phyloP scores from a whole-genome alignment of 345 rosid species.

The Eucalyptus viminalis region DNA sequence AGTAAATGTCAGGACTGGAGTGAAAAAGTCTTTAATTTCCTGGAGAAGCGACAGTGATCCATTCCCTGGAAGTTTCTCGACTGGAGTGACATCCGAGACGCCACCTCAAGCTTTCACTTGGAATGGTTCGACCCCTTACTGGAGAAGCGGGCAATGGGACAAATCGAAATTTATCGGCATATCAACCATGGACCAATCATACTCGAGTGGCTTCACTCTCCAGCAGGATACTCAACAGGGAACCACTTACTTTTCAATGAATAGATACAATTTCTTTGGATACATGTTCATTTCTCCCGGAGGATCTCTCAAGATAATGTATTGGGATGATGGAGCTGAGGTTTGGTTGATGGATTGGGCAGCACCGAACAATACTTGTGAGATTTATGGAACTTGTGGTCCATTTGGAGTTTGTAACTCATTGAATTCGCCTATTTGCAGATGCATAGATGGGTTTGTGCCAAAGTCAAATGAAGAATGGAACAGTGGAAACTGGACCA shows the following conservation, averaged over 20 bases:
- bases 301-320: too few relatives aligned
- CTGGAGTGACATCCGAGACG: not conserved
- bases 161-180: not conserved
- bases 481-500: too few relatives aligned
- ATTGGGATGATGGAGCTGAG: too few relatives aligned
- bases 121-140: not conserved
- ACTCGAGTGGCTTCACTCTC: not conserved
- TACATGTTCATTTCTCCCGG: too few relatives aligned
- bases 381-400: too few relatives aligned
- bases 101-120: slow-evolving; percentile 10
- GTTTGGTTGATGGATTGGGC: too few relatives aligned
- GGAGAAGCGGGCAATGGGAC: not conserved
- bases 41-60: slow-evolving; percentile 23
- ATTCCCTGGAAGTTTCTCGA: slow-evolving; percentile 1
- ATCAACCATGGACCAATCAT: not conserved
- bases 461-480: too few relatives aligned
- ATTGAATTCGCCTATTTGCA: too few relatives aligned
- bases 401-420: too few relatives aligned
- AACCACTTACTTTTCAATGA: not conserved
- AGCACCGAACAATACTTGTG: too few relatives aligned
- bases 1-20: not conserved
- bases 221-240: not conserved
- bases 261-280: not conserved
- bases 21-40: not conserved
- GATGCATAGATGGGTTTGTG: too few relatives aligned